Base-by-base conservation (phyloP, 208 protist species). In the Tritrichomonas foetus region DNA sequence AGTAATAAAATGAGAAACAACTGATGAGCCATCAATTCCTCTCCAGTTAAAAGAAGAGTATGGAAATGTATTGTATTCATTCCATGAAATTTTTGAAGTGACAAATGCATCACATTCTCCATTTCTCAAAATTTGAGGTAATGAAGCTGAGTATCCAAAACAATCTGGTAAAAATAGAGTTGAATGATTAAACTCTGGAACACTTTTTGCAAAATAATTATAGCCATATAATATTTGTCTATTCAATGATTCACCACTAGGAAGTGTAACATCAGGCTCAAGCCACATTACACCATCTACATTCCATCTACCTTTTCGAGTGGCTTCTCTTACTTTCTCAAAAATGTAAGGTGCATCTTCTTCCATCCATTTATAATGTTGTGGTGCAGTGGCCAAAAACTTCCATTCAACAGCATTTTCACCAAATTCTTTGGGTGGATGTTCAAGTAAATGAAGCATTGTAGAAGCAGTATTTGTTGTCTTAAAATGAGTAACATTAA, bases 151-250 rank as follows among this genome's bases (percentile, higher is more conserved):
- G 78, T 49, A 92, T 36, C 78, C 78, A 39, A 92, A 92, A 39
- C 47, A 64, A 36, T 92, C 78, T 50, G 78, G 78, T n/a, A 92
- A 30, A n/a, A 50, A 49, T n/a, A 92, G 30, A 20, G 50, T 92
- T 92, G 41, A 16, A 13, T 61, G 50, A 33, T 66, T 50, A n/a
- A n/a, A n/a, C n/a, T 49, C 92, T n/a, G n/a, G n/a, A 30, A 93
- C 22, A 3, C 33, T 55, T 5, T 66, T 55, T 66, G 57, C 69
- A 44, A 93, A 93, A 39, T 66, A 57, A 36, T 22, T 36, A 55
- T 93, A 33, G 5, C 92, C 92, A 27, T 93, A 93, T 16, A 93
- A 55, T 8, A 93, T 55, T 49, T 93, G 92, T 66, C 92, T 78
- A 27, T 66, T 36, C 41, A 93, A 49, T 9, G 9, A 33, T 66